Percentiles rank a stretch among this genome's conserved stretches.
Conservation (phyloP, 2,329 filamentous ascomycete species). For the Cladophialophora exuberans region DNA sequence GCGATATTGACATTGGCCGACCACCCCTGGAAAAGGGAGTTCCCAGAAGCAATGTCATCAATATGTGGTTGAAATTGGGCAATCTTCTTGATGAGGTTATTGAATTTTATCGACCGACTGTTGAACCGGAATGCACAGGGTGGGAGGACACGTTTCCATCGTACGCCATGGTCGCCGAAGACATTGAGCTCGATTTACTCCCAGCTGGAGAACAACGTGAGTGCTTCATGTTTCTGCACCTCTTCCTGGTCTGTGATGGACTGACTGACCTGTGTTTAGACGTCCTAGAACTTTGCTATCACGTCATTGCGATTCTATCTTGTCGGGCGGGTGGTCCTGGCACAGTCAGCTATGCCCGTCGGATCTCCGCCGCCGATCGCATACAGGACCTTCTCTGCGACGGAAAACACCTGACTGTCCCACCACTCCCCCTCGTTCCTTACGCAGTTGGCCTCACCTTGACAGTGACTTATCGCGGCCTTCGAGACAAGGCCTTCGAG, state of each 20-base stretch:
- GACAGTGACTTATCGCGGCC: constrained; percentile 60
- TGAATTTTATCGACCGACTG: constrained; percentile 44
- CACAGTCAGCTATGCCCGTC: constrained; percentile 56
- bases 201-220: constrained; percentile 21
- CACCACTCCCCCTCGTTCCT: constrained; percentile 58
- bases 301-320: constrained; percentile 60
- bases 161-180: constrained; percentile 35
- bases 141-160: constrained; percentile 46
- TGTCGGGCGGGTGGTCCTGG: constrained; percentile 56
- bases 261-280: constrained; percentile 37
- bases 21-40: constrained; percentile 29
- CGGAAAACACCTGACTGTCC: constrained; percentile 38
- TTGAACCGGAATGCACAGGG: constrained; percentile 38
- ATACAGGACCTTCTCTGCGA: constrained; percentile 53
- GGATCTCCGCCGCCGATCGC: constrained; percentile 59
- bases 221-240: background rate
- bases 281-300: constrained; percentile 60
- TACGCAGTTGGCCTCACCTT: constrained; percentile 60
- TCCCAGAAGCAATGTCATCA: constrained; percentile 36
- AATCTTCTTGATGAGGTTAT: constrained; percentile 44
- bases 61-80: constrained; percentile 44
- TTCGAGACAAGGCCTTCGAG: constrained; percentile 53
- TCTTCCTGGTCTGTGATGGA: background rate
- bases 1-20: constrained; percentile 44
- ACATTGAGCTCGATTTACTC: constrained; percentile 19